Evolutionary conservation across 2,329 filamentous ascomycete genomes (phyloP), one percentile per base, ranked within the genome.

Genomic region (Zasmidium angulare): DNA sequence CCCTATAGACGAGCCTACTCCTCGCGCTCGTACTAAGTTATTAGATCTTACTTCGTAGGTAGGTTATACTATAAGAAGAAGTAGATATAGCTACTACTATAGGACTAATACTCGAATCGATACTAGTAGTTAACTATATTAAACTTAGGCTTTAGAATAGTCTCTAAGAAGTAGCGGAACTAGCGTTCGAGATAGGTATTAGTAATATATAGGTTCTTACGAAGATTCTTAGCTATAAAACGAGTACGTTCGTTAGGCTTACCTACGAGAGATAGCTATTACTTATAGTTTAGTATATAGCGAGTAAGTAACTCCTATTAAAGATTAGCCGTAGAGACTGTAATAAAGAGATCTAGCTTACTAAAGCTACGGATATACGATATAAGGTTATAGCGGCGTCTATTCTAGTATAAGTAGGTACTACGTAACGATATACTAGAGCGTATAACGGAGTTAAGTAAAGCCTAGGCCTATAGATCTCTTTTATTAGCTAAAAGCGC

Each of bases 61-160:
- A 24, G 4, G 19, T 51, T 23, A 23, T 24, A 51, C 23, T 51
- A 51, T 3, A 51, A 10, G 14, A 51, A 51, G 20, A 24, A 24
- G 23, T 51, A 51, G 9, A 51, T 11, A 20, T 51, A 51, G 23
- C 11, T 17, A 19, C 49, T 51, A 7, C 23, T 19, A 12, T 23
- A 12, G 19, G 10, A 19, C 19, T 51, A 29, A 21, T 51, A 51
- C n/a, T 23, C 14, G 19, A 31, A 51, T 1, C 23, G 23, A 19
- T 51, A 51, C 49, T 51, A 51, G 23, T 51, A 51, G 17, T 51
- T 23, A 7, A 51, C 19, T 9, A 51, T 31, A 51, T 51, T 51
- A 31, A 51, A 51, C 49, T 51, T 51, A 6, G 49, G 49, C 23
- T 51, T 51, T 9, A 51, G 7, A 17, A 51, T 12, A 3, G 21